Percentiles rank a stretch among this genome's conserved stretches.
These are phyloP conservation scores for Podila clonocystis DNA, from an alignment of 192 early-diverging fungal genomes.

Conservation along the genomic window DNA sequence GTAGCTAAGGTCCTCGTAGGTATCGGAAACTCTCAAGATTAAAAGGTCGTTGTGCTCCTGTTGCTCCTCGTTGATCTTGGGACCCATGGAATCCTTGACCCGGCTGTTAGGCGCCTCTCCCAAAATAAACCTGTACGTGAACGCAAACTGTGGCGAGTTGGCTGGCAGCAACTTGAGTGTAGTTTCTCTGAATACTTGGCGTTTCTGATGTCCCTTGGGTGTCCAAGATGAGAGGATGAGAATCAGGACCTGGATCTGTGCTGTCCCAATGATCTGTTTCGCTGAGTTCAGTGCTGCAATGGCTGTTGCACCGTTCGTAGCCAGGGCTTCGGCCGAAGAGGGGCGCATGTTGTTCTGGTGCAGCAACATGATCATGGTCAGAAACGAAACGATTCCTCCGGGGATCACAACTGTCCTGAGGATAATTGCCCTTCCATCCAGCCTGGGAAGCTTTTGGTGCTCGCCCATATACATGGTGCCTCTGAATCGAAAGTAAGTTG, in stretches of 20 bases:
- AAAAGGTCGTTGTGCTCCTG: conserved; percentile 59
- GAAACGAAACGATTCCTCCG: conserved; percentile 57
- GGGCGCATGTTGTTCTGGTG: conserved; percentile 55
- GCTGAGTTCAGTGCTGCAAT: conserved; percentile 31
- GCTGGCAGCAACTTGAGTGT: conserved; percentile 57
- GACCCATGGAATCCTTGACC: conserved; percentile 51
- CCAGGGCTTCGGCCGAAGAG: conserved; percentile 38
- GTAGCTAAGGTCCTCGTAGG: conserved; percentile 61
- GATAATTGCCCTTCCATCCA: conserved; percentile 25
- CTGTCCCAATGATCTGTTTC: conserved; percentile 35
- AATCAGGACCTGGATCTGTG: conserved; percentile 60
- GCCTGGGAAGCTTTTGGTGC: neutral
- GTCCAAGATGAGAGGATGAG: conserved; percentile 68
- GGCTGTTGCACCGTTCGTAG: conserved; percentile 26
- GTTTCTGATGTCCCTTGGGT: conserved; percentile 57
- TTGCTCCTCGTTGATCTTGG: conserved; percentile 57
- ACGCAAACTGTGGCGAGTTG: conserved; percentile 51
- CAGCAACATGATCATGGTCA: conserved; percentile 63
- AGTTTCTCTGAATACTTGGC: conserved; percentile 58
- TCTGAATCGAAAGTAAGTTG: conserved; percentile 34
- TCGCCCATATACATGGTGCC: conserved; percentile 16
- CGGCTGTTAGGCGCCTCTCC: conserved; percentile 59
- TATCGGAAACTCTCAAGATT: conserved; percentile 63
- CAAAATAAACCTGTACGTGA: conserved; percentile 62
- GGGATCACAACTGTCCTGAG: conserved; percentile 55